A percentile compares a stretch with the other conserved stretches of the same genome.
phyloP scores from a whole-genome alignment of 108 stramenopile species.

The Nitzschia inconspicua region DNA sequence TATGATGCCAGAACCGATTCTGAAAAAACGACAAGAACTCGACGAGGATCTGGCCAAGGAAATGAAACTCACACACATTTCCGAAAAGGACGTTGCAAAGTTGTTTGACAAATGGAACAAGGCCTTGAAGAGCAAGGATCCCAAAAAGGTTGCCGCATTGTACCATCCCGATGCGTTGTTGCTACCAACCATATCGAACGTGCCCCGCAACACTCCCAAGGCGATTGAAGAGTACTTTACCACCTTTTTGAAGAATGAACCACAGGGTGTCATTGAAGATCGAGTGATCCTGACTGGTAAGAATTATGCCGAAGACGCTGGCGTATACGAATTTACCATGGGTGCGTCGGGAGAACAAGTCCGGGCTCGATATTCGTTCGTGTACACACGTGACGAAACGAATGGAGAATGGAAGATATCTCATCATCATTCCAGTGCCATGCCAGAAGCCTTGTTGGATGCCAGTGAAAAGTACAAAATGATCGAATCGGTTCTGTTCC shows the following conservation, averaged over 20 bases:
- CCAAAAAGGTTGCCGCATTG: conserved; percentile 37
- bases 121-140: conserved; percentile 42
- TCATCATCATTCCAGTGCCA: conserved; percentile 59
- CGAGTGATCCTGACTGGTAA: conserved; percentile 38
- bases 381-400: conserved; percentile 39
- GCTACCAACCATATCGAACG: conserved; percentile 39
- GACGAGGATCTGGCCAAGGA: too few species aligned
- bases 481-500: not conserved
- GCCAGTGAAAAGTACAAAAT: not conserved
- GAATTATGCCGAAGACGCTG: conserved; percentile 41
- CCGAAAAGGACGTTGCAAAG: too few species aligned
- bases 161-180: conserved; percentile 48
- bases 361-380: conserved; percentile 51
- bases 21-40: too few species aligned
- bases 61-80: too few species aligned
- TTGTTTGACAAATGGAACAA: too few species aligned
- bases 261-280: conserved; percentile 28
- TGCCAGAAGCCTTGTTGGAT: conserved; percentile 66
- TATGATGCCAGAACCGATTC: conserved; percentile 48
- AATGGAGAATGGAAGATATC: conserved; percentile 70
- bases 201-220: conserved; percentile 35
- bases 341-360: conserved; percentile 42
- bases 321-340: conserved; percentile 62
- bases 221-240: conserved; percentile 51
- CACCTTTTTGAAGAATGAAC: conserved; percentile 45